These are phyloP conservation scores for Cladosporium oxysporum DNA, from an alignment of 2,329 filamentous ascomycete species.

Conservation along the genomic window DNA sequence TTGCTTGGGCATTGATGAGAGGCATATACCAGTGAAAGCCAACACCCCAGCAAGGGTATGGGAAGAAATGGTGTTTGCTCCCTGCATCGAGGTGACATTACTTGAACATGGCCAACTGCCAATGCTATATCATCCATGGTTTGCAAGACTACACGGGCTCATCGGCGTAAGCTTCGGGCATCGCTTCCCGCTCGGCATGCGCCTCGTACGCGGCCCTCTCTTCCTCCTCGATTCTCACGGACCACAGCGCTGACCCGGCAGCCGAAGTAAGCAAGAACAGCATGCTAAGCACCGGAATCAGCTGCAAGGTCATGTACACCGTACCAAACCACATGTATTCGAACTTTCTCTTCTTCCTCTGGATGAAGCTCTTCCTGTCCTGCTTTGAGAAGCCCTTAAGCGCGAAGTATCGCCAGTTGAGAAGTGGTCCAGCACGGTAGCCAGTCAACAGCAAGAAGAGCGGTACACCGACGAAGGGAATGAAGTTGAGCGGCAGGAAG, in stretches of 20 bases:
- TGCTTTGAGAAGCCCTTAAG: slow-evolving; percentile 73
- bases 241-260: slow-evolving; percentile 81
- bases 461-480: slow-evolving; percentile 79
- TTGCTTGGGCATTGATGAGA: too few relatives aligned
- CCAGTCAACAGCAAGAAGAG: slow-evolving; percentile 88
- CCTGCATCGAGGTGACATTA: too few relatives aligned
- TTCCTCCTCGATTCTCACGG: slow-evolving; percentile 18
- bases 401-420: slow-evolving; percentile 89
- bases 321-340: slow-evolving; percentile 95
- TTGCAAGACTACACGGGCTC: background rate
- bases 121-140: too few relatives aligned
- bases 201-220: slow-evolving; percentile 12
- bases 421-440: slow-evolving; percentile 80
- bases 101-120: too few relatives aligned
- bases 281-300: slow-evolving; percentile 90
- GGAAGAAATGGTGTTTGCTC: too few relatives aligned
- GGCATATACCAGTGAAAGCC: too few relatives aligned
- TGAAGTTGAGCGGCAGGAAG: slow-evolving; percentile 72
- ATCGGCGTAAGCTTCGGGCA: slow-evolving; percentile 16
- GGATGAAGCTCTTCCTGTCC: slow-evolving; percentile 70
- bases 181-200: slow-evolving; percentile 10
- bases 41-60: too few relatives aligned
- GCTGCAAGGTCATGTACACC: slow-evolving; percentile 77
- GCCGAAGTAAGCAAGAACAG: slow-evolving; percentile 89
- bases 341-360: slow-evolving; percentile 63